Evolutionary conservation across 805 yeast genomes (phyloP).

Genomic region (Suhomyces vadensis): DNA sequence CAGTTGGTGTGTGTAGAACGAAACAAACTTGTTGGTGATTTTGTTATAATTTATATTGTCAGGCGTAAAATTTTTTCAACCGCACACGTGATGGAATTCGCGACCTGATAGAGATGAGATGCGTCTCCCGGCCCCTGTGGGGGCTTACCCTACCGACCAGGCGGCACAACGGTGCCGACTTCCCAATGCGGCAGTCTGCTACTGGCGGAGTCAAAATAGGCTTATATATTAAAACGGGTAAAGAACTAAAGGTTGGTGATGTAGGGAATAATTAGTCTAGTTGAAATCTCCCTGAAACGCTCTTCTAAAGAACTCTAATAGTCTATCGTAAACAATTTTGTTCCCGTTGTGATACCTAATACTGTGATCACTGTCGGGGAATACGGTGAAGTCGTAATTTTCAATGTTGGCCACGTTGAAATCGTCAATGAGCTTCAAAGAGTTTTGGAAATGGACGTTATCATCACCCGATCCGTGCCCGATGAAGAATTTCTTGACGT

Average conservation of each 20-base stretch:
- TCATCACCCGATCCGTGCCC: conserved; percentile 86
- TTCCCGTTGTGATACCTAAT: conserved; percentile 74
- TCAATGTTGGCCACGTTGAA: conserved; percentile 67
- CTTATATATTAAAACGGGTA: not conserved
- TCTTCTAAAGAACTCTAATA: conserved; percentile 15
- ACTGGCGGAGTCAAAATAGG: no score
- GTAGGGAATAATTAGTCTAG: not conserved
- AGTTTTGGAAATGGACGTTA: conserved; percentile 77
- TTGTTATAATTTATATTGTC: conserved; percentile 5
- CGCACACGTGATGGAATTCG: conserved; percentile 10
- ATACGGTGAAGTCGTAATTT: conserved; percentile 76
- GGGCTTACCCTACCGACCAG: conserved; percentile 6
- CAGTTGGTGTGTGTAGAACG: conserved; percentile 4
- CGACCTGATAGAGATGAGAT: conserved; percentile 1
- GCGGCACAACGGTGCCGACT: not conserved
- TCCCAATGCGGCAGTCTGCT: conserved; percentile 4
- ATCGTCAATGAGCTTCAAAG: conserved; percentile 59
- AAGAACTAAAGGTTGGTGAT: no score
- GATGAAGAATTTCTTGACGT: conserved; percentile 58
- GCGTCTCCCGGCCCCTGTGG: not conserved
- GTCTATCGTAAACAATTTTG: conserved; percentile 62
- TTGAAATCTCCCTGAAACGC: conserved; percentile 13
- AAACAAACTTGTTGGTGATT: not conserved
- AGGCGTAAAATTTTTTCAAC: conserved; percentile 4
- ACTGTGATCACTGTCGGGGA: conserved; percentile 80